These are phyloP conservation scores for Dioscorea alata DNA, from an alignment of 106 monocot species.

Conservation along the genomic window DNA sequence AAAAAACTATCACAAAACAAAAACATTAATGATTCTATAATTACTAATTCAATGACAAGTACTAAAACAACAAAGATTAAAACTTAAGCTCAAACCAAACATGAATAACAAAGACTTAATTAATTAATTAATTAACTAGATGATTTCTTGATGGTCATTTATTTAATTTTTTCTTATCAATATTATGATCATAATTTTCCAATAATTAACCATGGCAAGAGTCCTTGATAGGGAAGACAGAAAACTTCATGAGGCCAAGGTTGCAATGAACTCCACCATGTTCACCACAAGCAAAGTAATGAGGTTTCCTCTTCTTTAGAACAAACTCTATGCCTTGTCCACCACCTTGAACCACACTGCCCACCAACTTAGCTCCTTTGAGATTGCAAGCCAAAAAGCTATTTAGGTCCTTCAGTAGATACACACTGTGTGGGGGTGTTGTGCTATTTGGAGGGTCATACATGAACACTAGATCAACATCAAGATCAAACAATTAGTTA, in stretches of 20 bases:
- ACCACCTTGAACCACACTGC: slow-evolving; percentile 31
- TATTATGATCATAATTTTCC: too few species aligned
- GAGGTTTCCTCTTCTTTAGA: slow-evolving; percentile 41
- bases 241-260: slow-evolving; percentile 60
- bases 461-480: slow-evolving; percentile 42
- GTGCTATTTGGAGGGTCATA: slow-evolving; percentile 59
- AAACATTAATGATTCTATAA: too few species aligned
- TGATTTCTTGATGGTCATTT: too few species aligned
- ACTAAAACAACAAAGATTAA: too few species aligned
- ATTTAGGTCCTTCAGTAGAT: slow-evolving; percentile 26
- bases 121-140: too few species aligned
- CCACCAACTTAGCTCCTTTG: slow-evolving; percentile 41
- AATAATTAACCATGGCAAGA: slow-evolving; percentile 10
- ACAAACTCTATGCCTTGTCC: slow-evolving; percentile 49
- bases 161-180: too few species aligned
- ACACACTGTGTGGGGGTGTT: slow-evolving; percentile 51
- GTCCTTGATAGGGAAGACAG: slow-evolving; percentile 24
- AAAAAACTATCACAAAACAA: too few species aligned
- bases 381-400: slow-evolving; percentile 39
- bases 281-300: slow-evolving; percentile 64
- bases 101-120: too few species aligned
- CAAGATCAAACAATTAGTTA: background rate
- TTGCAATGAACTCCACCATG: slow-evolving; percentile 45
- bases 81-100: too few species aligned
- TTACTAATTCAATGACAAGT: too few species aligned